These are phyloP conservation scores for Lichtheimia corymbifera DNA, from an alignment of 371 early-diverging fungal species.

Conservation along the genomic window DNA sequence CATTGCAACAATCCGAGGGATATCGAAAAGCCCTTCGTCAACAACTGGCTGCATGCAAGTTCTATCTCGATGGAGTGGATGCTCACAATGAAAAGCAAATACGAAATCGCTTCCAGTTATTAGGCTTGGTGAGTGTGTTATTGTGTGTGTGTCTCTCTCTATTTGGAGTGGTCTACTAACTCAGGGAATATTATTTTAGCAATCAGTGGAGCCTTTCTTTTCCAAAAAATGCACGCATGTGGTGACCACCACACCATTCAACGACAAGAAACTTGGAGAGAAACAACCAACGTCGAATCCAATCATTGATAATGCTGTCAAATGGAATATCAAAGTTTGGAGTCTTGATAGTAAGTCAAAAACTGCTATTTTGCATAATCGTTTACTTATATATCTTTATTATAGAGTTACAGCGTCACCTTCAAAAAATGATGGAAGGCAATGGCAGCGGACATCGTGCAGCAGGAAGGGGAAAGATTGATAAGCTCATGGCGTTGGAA, in stretches of 20 bases:
- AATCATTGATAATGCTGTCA: slow-evolving; percentile 18
- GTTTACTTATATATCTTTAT: background rate
- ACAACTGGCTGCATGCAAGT: slow-evolving; percentile 22
- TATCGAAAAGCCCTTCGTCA: slow-evolving; percentile 1
- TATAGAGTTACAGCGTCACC: slow-evolving; percentile 7
- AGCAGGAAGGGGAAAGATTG: slow-evolving; percentile 18
- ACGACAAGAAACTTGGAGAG: slow-evolving; percentile 15
- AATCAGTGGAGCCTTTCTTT: slow-evolving; percentile 44
- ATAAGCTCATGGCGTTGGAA: slow-evolving; percentile 29
- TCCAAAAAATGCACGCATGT: slow-evolving; percentile 50
- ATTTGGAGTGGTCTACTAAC: background rate
- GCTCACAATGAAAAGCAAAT: slow-evolving; percentile 20
- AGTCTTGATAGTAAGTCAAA: slow-evolving; percentile 19
- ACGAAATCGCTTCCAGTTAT: slow-evolving; percentile 25
- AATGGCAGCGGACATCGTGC: slow-evolving; percentile 10
- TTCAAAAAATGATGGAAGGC: slow-evolving; percentile 17
- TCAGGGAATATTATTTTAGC: background rate
- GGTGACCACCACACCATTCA: slow-evolving; percentile 32
- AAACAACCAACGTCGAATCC: slow-evolving; percentile 16
- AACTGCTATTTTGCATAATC: background rate
- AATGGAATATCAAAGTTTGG: slow-evolving; percentile 16
- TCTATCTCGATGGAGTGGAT: slow-evolving; percentile 41
- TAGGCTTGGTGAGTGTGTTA: slow-evolving; percentile 34
- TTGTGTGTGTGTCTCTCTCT: background rate
- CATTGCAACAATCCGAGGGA: slow-evolving; percentile 2